These are phyloP conservation scores for Sporothrix variecibatus DNA, from an alignment of 2,329 filamentous ascomycete species.

Conservation along the genomic window DNA sequence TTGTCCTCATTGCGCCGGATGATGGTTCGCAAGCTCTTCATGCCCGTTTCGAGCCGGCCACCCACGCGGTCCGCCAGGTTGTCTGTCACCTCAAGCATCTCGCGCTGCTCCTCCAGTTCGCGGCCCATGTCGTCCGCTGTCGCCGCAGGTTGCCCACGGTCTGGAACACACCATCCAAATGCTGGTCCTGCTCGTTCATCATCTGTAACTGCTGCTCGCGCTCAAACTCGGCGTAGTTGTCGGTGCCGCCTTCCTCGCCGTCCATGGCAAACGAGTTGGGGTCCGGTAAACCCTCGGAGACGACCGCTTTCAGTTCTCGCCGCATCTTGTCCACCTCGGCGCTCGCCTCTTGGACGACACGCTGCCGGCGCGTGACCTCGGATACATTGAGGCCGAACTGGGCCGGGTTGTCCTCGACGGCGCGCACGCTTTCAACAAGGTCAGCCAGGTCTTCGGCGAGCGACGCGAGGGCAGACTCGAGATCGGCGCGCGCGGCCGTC, in stretches of 20 bases:
- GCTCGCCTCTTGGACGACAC: constrained; percentile 85
- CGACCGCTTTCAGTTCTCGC: constrained; percentile 67
- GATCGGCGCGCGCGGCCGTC: constrained; percentile 71
- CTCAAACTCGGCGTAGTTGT: constrained; percentile 77
- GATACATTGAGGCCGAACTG: constrained; percentile 81
- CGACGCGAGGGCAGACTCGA: constrained; percentile 64
- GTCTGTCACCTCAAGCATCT: constrained; percentile 86
- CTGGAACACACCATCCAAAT: constrained; percentile 87
- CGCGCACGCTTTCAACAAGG: constrained; percentile 81
- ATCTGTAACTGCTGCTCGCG: constrained; percentile 88
- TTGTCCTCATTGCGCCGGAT: constrained; percentile 88
- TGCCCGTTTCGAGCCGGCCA: constrained; percentile 78
- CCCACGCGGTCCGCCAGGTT: constrained; percentile 82
- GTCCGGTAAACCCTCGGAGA: constrained; percentile 47
- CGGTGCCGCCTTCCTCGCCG: constrained; percentile 44
- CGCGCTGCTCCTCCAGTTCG: constrained; percentile 91
- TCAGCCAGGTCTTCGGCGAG: constrained; percentile 85
- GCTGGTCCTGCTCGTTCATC: constrained; percentile 92
- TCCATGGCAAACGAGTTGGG: constrained; percentile 60
- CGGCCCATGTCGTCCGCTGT: constrained; percentile 96
- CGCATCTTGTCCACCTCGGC: constrained; percentile 88
- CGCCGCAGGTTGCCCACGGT: constrained; percentile 88
- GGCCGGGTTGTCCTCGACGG: constrained; percentile 83
- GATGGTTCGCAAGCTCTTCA: constrained; percentile 83
- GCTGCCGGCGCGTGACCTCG: constrained; percentile 78